These are phyloP conservation scores for Neonothopanus nambi DNA, from an alignment of 1,284 basidiomycete genomes.

Conservation along the genomic window DNA sequence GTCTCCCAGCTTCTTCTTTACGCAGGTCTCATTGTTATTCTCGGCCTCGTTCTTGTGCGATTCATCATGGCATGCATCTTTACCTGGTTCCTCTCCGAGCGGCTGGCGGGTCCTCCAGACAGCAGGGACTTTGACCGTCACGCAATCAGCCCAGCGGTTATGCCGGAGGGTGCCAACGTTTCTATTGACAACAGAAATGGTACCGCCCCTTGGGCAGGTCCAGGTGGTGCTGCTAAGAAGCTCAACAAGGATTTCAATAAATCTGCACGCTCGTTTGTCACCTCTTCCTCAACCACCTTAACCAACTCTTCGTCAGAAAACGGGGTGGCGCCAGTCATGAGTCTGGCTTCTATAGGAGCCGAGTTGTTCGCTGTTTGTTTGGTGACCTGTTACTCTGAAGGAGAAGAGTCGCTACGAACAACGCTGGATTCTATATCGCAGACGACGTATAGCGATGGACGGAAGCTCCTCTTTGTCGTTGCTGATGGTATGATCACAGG, in stretches of 20 bases:
- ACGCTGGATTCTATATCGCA: constrained; percentile 92
- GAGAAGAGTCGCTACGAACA: constrained; percentile 86
- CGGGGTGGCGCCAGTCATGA: constrained; percentile 65
- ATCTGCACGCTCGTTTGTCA: constrained; percentile 46
- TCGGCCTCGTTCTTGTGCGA: constrained; percentile 86
- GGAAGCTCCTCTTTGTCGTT: constrained; percentile 93
- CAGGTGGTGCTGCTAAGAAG: constrained; percentile 49
- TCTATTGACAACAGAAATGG: constrained; percentile 86
- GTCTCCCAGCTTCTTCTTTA: constrained; percentile 91
- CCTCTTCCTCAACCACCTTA: constrained; percentile 53
- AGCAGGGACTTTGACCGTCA: constrained; percentile 68
- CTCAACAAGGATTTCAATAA: constrained; percentile 42
- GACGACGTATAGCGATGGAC: constrained; percentile 88
- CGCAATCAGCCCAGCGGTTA: constrained; percentile 89
- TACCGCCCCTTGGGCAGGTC: constrained; percentile 90
- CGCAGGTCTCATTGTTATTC: constrained; percentile 87
- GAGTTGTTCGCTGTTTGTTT: constrained; percentile 95
- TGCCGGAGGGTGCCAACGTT: constrained; percentile 93
- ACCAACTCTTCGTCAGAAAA: constrained; percentile 43
- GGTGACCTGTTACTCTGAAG: constrained; percentile 98
- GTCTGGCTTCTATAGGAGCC: constrained; percentile 84
- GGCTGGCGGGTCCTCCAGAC: constrained; percentile 74
- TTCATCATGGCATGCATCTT: constrained; percentile 97
- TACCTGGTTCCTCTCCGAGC: constrained; percentile 91
- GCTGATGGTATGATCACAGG: constrained; percentile 99